A percentile compares a stretch with the other conserved stretches of the same genome.
Conservation (phyloP, 23 red algal genomes). For the Cyanidiococcus yangmingshanensis region DNA sequence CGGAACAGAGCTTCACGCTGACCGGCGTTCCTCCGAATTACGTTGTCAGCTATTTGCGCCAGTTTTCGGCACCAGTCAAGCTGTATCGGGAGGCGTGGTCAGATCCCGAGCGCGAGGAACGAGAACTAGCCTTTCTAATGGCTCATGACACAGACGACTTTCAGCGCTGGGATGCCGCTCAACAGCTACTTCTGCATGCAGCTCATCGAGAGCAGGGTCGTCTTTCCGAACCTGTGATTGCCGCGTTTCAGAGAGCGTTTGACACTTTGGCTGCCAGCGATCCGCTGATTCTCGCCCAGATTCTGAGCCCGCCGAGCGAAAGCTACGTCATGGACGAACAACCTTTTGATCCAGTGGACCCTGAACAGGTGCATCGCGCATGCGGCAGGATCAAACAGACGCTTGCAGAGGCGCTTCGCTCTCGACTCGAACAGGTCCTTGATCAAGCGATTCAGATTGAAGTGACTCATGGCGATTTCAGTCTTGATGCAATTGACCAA, state of each 20-base stretch:
- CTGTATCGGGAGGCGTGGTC: constrained; percentile 30
- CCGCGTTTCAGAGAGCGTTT: constrained; percentile 30
- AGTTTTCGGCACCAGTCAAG: constrained; percentile 83
- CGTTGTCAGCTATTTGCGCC: constrained; percentile 49
- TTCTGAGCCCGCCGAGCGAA: constrained; percentile 60
- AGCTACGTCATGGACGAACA: constrained; percentile 53
- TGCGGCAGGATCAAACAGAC: constrained; percentile 41
- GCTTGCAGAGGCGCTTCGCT: constrained; percentile 34
- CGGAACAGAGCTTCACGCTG: constrained; percentile 43
- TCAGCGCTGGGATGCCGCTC: constrained; percentile 69
- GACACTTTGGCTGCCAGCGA: constrained; percentile 59
- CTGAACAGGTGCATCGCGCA: constrained; percentile 50
- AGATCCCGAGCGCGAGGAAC: constrained; percentile 35
- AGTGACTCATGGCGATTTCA: constrained; percentile 32
- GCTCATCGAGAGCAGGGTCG: constrained; percentile 32
- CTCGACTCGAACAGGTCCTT: constrained; percentile 27
- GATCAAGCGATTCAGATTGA: constrained; percentile 23
- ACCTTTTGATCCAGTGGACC: constrained; percentile 33
- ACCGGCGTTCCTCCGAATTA: constrained; percentile 59
- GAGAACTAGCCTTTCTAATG: constrained; percentile 73
- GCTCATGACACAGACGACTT: constrained; percentile 86
- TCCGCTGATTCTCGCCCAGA: constrained; percentile 46
- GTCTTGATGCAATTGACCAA: constrained; percentile 48
- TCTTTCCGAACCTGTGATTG: constrained; percentile 9
- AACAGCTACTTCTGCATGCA: constrained; percentile 46